phyloP scores from a whole-genome alignment of 768 basidiomycete species.

The Tephrocybe sp. region DNA sequence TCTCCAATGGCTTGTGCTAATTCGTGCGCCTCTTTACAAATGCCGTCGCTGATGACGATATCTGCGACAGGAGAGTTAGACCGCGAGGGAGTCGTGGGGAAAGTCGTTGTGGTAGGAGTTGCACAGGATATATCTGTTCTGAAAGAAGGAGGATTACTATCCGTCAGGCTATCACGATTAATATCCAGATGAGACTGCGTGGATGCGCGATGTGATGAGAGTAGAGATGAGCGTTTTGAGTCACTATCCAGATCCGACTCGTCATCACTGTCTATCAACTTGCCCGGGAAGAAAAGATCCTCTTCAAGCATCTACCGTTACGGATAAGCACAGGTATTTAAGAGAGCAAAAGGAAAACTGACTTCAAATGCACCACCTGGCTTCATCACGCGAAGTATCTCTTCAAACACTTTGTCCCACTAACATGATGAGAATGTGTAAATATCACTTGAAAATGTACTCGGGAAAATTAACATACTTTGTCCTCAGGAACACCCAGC shows the following conservation, averaged over 20 bases:
- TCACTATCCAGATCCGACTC: constrained; percentile 25
- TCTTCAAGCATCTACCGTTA: constrained; percentile 61
- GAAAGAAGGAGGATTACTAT: constrained; percentile 7
- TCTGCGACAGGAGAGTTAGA: constrained; percentile 21
- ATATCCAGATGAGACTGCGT: constrained; percentile 7
- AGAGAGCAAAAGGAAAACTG: constrained; percentile 8
- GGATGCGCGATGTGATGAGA: constrained; percentile 7
- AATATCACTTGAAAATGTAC: not conserved
- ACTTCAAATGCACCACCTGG: constrained; percentile 73
- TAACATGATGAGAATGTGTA: constrained; percentile 18
- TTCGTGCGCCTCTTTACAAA: constrained; percentile 18
- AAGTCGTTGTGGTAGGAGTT: constrained; percentile 16
- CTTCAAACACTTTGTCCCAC: constrained; percentile 72
- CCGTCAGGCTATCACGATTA: constrained; percentile 5
- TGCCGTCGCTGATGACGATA: constrained; percentile 17
- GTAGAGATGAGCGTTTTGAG: constrained; percentile 20
- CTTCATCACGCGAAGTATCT: constrained; percentile 69
- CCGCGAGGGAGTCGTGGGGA: constrained; percentile 21
- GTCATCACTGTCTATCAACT: constrained; percentile 31
- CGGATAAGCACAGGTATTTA: not conserved
- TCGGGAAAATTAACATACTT: constrained; percentile 37
- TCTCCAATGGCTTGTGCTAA: constrained; percentile 13
- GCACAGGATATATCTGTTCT: constrained; percentile 9
- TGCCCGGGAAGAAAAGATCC: constrained; percentile 71
- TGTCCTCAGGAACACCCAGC: constrained; percentile 73